phyloP scores from a whole-genome alignment of 2,329 filamentous ascomycete genomes.

The Fonsecaea monophora region DNA sequence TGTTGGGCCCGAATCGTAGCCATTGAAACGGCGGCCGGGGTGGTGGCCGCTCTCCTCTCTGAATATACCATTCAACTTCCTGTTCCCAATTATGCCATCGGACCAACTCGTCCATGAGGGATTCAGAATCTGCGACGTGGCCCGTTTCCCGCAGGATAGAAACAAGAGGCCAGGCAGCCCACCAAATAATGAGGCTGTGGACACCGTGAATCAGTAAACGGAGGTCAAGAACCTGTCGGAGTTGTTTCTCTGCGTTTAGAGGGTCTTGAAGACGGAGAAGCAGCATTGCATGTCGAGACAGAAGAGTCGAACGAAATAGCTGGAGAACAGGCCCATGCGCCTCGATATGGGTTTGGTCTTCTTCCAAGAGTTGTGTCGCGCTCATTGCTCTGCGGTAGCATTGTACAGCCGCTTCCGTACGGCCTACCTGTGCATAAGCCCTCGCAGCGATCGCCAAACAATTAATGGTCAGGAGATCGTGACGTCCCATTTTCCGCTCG shows the following conservation, averaged over 20 bases:
- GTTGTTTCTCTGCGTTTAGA: conserved; percentile 10
- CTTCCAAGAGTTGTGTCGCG: conserved; percentile 10
- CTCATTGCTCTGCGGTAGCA: conserved; percentile 7
- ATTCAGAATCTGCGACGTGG: not conserved
- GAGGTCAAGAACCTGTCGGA: conserved; percentile 5
- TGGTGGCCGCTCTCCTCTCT: not conserved
- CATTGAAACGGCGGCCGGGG: not conserved
- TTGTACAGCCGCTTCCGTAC: not conserved
- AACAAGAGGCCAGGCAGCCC: not conserved
- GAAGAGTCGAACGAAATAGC: conserved; percentile 8
- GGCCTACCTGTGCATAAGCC: conserved; percentile 17
- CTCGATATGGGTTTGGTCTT: conserved; percentile 5
- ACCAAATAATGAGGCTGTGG: conserved; percentile 1
- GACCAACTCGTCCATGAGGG: conserved; percentile 2
- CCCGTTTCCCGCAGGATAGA: conserved; percentile 4
- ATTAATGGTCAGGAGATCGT: conserved; percentile 35
- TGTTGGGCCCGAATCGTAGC: not conserved
- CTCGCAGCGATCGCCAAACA: conserved; percentile 31
- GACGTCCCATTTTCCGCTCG: conserved; percentile 32
- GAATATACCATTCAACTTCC: not conserved
- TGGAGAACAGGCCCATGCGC: conserved; percentile 9
- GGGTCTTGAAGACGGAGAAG: conserved; percentile 7
- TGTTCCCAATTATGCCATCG: conserved; percentile 14
- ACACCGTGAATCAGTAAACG: not conserved
- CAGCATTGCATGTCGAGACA: conserved; percentile 4